A percentile compares a stretch with the other conserved stretches of the same genome.
These are phyloP conservation scores for Annulohypoxylon truncatum DNA, from an alignment of 2,329 filamentous ascomycete genomes.

Conservation along the genomic window DNA sequence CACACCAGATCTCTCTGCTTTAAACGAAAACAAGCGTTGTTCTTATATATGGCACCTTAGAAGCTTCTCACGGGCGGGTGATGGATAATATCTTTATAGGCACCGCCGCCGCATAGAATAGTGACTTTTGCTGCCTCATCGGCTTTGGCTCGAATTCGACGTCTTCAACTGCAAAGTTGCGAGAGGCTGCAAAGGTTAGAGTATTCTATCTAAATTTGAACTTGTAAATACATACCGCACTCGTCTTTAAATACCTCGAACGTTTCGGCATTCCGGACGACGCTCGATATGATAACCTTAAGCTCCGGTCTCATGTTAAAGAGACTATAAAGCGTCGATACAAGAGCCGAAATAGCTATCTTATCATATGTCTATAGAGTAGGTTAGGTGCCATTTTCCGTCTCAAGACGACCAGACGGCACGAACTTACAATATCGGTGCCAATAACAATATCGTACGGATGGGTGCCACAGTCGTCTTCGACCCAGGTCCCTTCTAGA, in stretches of 20 bases:
- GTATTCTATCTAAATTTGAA: neutral
- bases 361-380: conserved; percentile 68
- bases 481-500: conserved; percentile 44
- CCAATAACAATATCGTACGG: conserved; percentile 49
- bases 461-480: conserved; percentile 38
- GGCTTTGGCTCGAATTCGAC: conserved; percentile 57
- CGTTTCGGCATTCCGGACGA: conserved; percentile 71
- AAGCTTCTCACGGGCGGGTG: conserved; percentile 12
- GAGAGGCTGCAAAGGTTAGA: conserved; percentile 44
- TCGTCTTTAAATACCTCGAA: conserved; percentile 68
- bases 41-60: neutral
- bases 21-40: neutral
- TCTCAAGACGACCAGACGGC: neutral
- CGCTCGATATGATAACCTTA: conserved; percentile 68
- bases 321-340: conserved; percentile 65
- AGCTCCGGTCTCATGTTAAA: conserved; percentile 64
- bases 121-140: conserved; percentile 56
- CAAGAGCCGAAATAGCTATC: conserved; percentile 65
- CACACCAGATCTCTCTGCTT: too few species aligned
- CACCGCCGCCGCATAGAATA: conserved; percentile 57
- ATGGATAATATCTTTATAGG: conserved; percentile 48
- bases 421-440: conserved; percentile 48
- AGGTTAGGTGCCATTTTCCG: neutral
- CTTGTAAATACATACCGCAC: conserved; percentile 61
- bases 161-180: conserved; percentile 52